Evolutionary conservation across 768 basidiomycete species (phyloP), one percentile per base, ranked within the genome.

Genomic region (Candolleomyces aberdarensis): DNA sequence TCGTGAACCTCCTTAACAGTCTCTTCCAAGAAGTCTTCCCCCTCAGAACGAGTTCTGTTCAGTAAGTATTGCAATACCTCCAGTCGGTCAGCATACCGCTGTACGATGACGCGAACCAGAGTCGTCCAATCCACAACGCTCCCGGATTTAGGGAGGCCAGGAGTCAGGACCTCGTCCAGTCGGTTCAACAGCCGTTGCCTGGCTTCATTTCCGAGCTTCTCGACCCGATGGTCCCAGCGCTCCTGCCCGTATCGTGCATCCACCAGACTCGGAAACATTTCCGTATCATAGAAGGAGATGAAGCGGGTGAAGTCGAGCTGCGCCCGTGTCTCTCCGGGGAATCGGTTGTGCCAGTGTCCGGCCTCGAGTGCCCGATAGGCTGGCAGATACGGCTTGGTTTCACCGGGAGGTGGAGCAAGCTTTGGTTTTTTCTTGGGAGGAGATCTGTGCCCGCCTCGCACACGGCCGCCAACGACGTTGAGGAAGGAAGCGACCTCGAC

Each of bases 271-370:
- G 76, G 74, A 44, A 75, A 76, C 7, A 77, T 67, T 0, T 56
- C 57, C 2, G 70, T 70, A 62, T 83, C 80, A 62, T 80, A 82
- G 58, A 82, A 77, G 0, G 80, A 78, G 17, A 82, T 63, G 14
- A 78, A 59, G 14, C 76, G 71, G 3, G 77, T 65, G 48, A 77
- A 73, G 65, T 82, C 80, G 19, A 80, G 69, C 20, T 71, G 61
- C n/a, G 80, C 68, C 31, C 81, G 80, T 1, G 72, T 70, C 29
- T 82, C 80, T 39, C 79, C 80, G 0, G 80, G 80, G 46, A 70
- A 75, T 53, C 60, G 64, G 57, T 80, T 76, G 58, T 80, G 75
- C 79, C 76, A 79, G 29, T 67, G 66, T 6, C 78, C 76, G 10
- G 79, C 66, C 58, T 75, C 70, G 43, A 78, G 54, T 15, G 69